phyloP scores from a whole-genome alignment of 1,139 yeast species.

The Maudiozyma humilis region DNA sequence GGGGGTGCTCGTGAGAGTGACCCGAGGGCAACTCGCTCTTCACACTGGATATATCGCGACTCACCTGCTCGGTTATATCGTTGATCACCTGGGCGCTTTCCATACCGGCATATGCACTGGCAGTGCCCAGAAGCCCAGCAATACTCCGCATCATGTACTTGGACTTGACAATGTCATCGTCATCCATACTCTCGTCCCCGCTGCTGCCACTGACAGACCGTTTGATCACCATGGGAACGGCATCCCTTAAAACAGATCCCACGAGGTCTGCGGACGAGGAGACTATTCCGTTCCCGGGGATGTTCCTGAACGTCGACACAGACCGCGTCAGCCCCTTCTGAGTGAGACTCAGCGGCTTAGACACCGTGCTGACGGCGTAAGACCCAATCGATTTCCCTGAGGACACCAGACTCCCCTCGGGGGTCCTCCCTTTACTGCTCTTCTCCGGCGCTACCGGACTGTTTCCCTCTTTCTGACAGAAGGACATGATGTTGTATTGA shows the following conservation, averaged over 20 bases:
- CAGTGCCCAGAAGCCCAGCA: slow-evolving; percentile 44
- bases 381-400: not conserved
- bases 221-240: not conserved
- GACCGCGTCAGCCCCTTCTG: slow-evolving; percentile 1
- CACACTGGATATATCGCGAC: slow-evolving; percentile 3
- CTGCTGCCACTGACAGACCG: not conserved
- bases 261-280: not conserved
- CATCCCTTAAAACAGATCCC: not conserved
- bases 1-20: not conserved
- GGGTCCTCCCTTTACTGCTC: too few relatives aligned
- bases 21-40: not conserved
- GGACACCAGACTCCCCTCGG: not conserved
- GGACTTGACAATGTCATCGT: slow-evolving; percentile 33
- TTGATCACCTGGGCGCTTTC: slow-evolving; percentile 24
- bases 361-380: not conserved
- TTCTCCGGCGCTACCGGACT: not conserved
- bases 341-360: slow-evolving; percentile 2
- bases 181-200: slow-evolving; percentile 8
- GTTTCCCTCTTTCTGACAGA: not conserved
- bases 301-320: not conserved
- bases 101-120: slow-evolving; percentile 46
- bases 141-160: slow-evolving; percentile 40
- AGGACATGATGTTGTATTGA: too few relatives aligned
- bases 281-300: not conserved
- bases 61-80: slow-evolving; percentile 20